Percentiles rank a stretch among this genome's conserved stretches.
Evolutionary conservation across 805 yeast genomes (phyloP).

Genomic region (Yarrowia sp.): DNA sequence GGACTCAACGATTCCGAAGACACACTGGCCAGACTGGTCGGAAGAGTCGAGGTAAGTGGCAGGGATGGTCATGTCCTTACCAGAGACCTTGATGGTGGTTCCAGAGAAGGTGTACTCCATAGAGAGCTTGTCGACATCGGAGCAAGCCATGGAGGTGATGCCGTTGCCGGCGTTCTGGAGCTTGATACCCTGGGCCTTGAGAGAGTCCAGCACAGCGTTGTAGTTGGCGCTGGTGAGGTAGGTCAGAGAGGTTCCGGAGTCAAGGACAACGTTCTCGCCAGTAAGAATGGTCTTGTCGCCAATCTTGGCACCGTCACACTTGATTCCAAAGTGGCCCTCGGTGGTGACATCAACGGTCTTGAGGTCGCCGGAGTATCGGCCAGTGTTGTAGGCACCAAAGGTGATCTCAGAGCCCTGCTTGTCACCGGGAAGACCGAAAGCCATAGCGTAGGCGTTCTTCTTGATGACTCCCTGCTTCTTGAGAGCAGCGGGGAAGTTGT

Average conservation of each 20-base stretch:
- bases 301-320: constrained; percentile 29
- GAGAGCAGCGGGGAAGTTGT: constrained; percentile 35
- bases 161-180: constrained; percentile 35
- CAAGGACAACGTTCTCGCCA: constrained; percentile 45
- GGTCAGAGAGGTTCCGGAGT: constrained; percentile 56
- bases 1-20: constrained; percentile 37
- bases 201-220: constrained; percentile 3
- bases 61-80: constrained; percentile 12
- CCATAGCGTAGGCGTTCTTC: constrained; percentile 45
- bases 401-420: constrained; percentile 39
- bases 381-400: constrained; percentile 45
- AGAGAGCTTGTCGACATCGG: not conserved
- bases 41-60: not conserved
- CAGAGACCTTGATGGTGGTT: not conserved
- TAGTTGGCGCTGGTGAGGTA: constrained; percentile 35
- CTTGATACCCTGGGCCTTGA: constrained; percentile 34
- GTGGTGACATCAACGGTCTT: constrained; percentile 32
- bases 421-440: constrained; percentile 38
- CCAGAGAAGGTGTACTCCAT: constrained; percentile 1
- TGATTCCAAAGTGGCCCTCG: constrained; percentile 10
- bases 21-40: constrained; percentile 29
- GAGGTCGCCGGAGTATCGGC: constrained; percentile 43
- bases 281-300: not conserved
- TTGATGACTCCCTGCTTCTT: constrained; percentile 42
- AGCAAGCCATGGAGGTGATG: not conserved